Evolutionary conservation across 371 early-diverging fungal genomes (phyloP), one percentile per base, ranked within the genome.

Genomic region (Apophysomyces elegans): DNA sequence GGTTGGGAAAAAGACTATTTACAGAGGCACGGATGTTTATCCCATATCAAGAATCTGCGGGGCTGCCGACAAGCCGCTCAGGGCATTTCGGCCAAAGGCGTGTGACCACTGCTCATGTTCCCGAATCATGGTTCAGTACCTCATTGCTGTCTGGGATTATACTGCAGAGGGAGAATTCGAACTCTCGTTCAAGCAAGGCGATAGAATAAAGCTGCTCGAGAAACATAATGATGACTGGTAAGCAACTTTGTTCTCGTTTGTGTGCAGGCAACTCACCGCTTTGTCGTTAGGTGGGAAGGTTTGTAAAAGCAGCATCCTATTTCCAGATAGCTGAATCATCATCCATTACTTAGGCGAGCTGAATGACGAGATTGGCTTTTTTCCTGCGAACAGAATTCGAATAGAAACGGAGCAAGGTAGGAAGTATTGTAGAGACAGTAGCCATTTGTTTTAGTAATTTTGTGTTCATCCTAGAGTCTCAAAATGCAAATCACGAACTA

Each of bases 211-310:
- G 41, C 58, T 82, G 32, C 59, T 82, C 5, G 82, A 82, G 50
- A 79, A 77, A 56, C 82, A 82, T 50, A 82, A 82, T 60, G 82
- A 82, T 58, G 82, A 82, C 63, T 82, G 82, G 82, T 81, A 75
- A 68, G 35, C n/a, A 45, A 8, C n/a, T 46, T 41, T 6, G 13
- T 56, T 2, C 14, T 64, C 59, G n/a, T 18, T 13, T 37, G 47
- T 44, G 14, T 58, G 9, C 38, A 37, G 37, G 46, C 18, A 46
- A 36, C 43, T 50, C 7, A 26, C 18, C 21, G 44, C 18, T 59
- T 37, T 44, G 26, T 21, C 13, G 44, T 32, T 69, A 81, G 81
- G 81, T 82, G 82, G 82, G 82, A 82, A 77, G 82, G 82, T 82
- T 63, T 2, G 56, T 36, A 37, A 54, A 38, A 16, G 21, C 7